phyloP scores from a whole-genome alignment of 345 rosid genomes.

The Excoecaria agallocha region DNA sequence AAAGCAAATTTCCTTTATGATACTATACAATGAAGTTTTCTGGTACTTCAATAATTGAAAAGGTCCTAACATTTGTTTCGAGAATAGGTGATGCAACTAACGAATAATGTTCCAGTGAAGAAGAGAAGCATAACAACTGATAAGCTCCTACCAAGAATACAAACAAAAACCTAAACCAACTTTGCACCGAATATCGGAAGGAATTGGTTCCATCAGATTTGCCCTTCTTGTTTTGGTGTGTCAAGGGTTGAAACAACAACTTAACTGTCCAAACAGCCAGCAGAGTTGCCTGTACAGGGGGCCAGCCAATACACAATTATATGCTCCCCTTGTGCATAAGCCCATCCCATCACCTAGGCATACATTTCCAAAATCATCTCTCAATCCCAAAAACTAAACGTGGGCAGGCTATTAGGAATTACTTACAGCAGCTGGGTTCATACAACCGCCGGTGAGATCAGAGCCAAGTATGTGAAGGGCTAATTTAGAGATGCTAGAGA shows the following conservation, averaged over 20 bases:
- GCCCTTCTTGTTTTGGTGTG: conserved; percentile 10
- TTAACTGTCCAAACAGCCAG: conserved; percentile 79
- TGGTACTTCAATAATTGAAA: too few relatives aligned
- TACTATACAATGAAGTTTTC: too few relatives aligned
- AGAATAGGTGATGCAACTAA: too few relatives aligned
- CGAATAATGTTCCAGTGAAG: too few relatives aligned
- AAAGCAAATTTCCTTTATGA: too few relatives aligned
- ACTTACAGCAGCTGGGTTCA: conserved; percentile 95
- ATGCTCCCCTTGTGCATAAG: conserved; percentile 90
- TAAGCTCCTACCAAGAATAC: too few relatives aligned
- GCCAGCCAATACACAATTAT: conserved; percentile 92
- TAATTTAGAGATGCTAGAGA: conserved; percentile 73
- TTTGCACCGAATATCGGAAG: neutral
- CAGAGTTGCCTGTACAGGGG: conserved; percentile 69
- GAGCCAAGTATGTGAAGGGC: conserved; percentile 90
- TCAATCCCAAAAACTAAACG: neutral
- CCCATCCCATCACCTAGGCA: conserved; percentile 97
- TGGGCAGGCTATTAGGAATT: neutral
- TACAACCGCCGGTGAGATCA: conserved; percentile 87
- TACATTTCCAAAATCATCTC: conserved; percentile 15
- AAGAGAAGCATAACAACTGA: too few relatives aligned
- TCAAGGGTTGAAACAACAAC: conserved; percentile 25
- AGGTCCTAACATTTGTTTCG: too few relatives aligned
- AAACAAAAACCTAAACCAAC: too few relatives aligned
- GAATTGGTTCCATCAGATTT: conserved; percentile 23